Evolutionary conservation across 805 yeast species (phyloP), one percentile per base, ranked within the genome.

Genomic region (Yueomyces sinensis): DNA sequence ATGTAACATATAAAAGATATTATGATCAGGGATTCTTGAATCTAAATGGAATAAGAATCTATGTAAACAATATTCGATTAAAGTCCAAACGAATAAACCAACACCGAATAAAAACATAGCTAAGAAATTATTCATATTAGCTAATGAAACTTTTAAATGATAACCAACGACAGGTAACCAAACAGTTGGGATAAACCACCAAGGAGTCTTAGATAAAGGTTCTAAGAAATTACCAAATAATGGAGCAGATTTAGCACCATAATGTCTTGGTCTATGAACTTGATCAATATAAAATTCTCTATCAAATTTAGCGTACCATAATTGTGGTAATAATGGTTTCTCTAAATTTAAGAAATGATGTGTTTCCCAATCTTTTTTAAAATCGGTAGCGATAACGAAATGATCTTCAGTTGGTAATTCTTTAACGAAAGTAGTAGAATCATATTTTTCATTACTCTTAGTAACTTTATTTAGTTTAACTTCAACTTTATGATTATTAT

Each of bases 221-320:
- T 91, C 98, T 40, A 91, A 63, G 58, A 89, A 82, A 59, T 87
- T 86, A 32, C 98, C 98, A 58, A 91, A 91, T 36, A 91, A 56
- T 5, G 87, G 95, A 11, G 98, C 98, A 3, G 95, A 83, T 9
- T 95, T 96, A 54, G 86, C 77, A 44, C 97, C 97, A 54, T 87
- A 91, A 59, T 91, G 98, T 55, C 98, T 77, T 35, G 98, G 98
- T 60, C 96, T 76, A 59, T 91, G 98, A 30, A 91, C 91, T 61
- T 91, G 96, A 54, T 86, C 95, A 52, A 91, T 66, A 58, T 91
- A 91, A 51, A 91, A 89, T 30, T 83, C 93, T 54, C 82, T 89
- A 29, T 81, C 53, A 66, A 86, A 91, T 25, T 70, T 68, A 29
- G 86, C 75, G 40, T 71, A 66, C 37, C 84, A 60, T 31, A 91